phyloP scores from a whole-genome alignment of 2,329 filamentous ascomycete genomes.

The Colletotrichum tabaci region DNA sequence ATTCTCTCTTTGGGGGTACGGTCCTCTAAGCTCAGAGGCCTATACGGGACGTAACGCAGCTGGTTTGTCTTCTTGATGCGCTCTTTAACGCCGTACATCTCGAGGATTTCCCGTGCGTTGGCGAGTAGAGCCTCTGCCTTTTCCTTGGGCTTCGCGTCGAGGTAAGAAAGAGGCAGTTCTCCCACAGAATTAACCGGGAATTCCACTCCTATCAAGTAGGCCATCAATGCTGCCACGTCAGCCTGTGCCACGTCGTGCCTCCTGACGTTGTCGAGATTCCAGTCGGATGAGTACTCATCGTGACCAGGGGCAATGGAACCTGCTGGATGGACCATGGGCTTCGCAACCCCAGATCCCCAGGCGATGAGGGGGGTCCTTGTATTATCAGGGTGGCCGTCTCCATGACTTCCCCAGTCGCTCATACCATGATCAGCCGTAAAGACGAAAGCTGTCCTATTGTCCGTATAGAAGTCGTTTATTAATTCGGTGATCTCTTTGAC shows the following conservation, averaged over 20 bases:
- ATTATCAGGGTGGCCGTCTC: conserved; percentile 97
- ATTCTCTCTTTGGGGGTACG: conserved; percentile 79
- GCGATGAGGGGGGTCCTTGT: conserved; percentile 92
- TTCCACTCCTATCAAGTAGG: conserved; percentile 87
- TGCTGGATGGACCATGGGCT: conserved; percentile 73
- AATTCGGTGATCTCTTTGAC: conserved; percentile 86
- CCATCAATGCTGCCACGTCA: conserved; percentile 95
- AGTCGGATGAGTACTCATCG: conserved; percentile 92
- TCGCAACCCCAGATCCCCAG: conserved; percentile 93
- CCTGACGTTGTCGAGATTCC: conserved; percentile 84
- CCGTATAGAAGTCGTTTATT: conserved; percentile 87
- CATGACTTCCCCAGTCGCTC: conserved; percentile 99
- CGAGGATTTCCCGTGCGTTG: conserved; percentile 89
- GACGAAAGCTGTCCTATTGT: conserved; percentile 90
- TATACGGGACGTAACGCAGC: conserved; percentile 83
- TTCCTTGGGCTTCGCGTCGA: conserved; percentile 78
- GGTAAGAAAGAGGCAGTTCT: conserved; percentile 87
- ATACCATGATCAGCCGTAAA: conserved; percentile 99
- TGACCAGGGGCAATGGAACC: conserved; percentile 80
- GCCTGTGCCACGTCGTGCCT: conserved; percentile 95
- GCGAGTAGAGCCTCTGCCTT: conserved; percentile 89
- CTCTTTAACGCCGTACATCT: conserved; percentile 98
- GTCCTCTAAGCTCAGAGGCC: conserved; percentile 75
- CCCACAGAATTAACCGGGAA: conserved; percentile 98
- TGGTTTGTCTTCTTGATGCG: conserved; percentile 82